Percentiles rank a stretch among this genome's conserved stretches.
Conservation (phyloP, 208 protist genomes). For the Leishmania lainsoni region DNA sequence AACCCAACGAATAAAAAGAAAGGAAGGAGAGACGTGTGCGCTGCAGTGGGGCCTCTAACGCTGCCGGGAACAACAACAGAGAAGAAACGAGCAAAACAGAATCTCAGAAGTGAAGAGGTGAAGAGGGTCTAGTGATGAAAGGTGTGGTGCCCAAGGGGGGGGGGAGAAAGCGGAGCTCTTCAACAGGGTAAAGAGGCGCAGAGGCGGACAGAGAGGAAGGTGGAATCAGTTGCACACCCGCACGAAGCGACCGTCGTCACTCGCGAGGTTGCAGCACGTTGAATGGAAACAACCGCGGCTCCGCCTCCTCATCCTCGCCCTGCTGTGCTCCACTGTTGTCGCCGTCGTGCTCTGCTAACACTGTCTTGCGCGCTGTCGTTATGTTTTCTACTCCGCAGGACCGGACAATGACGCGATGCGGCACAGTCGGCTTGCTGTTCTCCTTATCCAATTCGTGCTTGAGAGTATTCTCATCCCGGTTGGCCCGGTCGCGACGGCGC, state of each 20-base stretch:
- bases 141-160: neutral
- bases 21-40: neutral
- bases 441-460: slow-evolving; percentile 10
- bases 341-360: neutral
- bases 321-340: neutral
- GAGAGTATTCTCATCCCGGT: slow-evolving; percentile 3
- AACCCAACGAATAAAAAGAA: neutral
- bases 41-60: too few species aligned
- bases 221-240: neutral
- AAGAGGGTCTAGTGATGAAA: neutral
- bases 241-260: neutral
- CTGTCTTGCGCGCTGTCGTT: slow-evolving; percentile 11
- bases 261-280: slow-evolving; percentile 4
- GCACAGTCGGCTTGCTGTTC: slow-evolving; percentile 5
- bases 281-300: slow-evolving; percentile 25
- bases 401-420: slow-evolving; percentile 22
- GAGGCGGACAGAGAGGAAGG: neutral
- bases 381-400: slow-evolving; percentile 25
- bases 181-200: neutral
- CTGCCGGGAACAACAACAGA: too few species aligned
- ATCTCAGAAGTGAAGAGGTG: too few species aligned
- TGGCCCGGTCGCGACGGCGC: slow-evolving; percentile 34
- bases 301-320: slow-evolving; percentile 29
- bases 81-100: too few species aligned
- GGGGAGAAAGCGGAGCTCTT: neutral